These are phyloP conservation scores for Phytopythium delawarense DNA, from an alignment of 352 stramenopile genomes.

Conservation along the genomic window DNA sequence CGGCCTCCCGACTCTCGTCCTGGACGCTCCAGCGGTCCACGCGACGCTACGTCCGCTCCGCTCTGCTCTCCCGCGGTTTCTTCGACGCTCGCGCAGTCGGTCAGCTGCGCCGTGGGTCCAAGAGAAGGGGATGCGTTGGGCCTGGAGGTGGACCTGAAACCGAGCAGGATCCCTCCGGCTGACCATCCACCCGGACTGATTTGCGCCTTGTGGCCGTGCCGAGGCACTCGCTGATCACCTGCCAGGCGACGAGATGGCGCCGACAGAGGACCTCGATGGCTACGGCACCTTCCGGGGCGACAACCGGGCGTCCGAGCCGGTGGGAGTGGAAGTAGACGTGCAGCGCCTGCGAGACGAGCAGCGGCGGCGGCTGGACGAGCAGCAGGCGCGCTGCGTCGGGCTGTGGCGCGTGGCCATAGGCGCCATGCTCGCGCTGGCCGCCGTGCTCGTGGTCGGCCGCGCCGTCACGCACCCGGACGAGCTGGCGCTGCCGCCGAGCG, in stretches of 20 bases:
- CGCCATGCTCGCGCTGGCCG: slow-evolving; percentile 6
- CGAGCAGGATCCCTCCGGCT: neutral
- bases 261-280: neutral
- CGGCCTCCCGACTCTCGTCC: too few relatives aligned
- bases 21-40: too few relatives aligned
- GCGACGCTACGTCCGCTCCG: too few relatives aligned
- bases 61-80: too few relatives aligned
- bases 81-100: too few relatives aligned
- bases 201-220: neutral
- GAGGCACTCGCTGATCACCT: neutral
- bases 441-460: slow-evolving; percentile 8
- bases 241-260: neutral
- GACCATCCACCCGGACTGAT: neutral
- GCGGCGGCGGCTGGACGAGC: neutral
- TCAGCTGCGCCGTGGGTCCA: neutral
- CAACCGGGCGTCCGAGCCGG: neutral
- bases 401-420: slow-evolving; percentile 1
- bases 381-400: neutral
- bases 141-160: neutral
- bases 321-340: neutral
- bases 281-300: slow-evolving; percentile 8
- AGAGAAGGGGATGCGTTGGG: too few relatives aligned
- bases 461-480: neutral
- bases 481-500: neutral
- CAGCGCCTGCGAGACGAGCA: neutral